Evolutionary conservation across 1,284 basidiomycete species (phyloP).

Genomic region (Anthracocystis walkeri): DNA sequence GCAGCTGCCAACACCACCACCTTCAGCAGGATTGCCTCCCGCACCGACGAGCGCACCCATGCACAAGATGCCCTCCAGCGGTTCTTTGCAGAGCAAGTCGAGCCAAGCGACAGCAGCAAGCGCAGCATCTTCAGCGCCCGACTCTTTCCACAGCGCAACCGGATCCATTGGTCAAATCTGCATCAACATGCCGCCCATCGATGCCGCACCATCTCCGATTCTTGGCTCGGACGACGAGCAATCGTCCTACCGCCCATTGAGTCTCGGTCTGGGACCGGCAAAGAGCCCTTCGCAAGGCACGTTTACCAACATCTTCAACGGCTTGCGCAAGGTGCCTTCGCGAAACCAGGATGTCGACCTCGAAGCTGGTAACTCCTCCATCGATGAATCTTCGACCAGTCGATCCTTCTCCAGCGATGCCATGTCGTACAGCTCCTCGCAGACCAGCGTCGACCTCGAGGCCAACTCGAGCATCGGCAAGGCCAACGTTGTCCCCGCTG

Average conservation of each 20-base stretch:
- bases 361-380: conserved; percentile 31
- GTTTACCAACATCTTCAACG: conserved; percentile 36
- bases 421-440: conserved; percentile 46
- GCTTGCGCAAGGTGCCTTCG: conserved; percentile 23
- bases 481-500: conserved; percentile 46
- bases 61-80: conserved; percentile 33
- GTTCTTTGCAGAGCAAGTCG: conserved; percentile 42
- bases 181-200: conserved; percentile 33
- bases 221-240: conserved; percentile 9
- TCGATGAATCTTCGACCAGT: conserved; percentile 15
- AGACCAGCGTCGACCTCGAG: conserved; percentile 44
- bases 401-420: conserved; percentile 40
- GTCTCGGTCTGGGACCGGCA: conserved; percentile 42
- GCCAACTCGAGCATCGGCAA: conserved; percentile 50
- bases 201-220: conserved; percentile 12
- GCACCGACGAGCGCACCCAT: conserved; percentile 30
- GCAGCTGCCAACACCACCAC: conserved; percentile 39
- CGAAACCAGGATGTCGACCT: conserved; percentile 24
- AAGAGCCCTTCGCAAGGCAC: conserved; percentile 42
- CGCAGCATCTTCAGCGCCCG: conserved; percentile 8
- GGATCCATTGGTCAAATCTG: conserved; percentile 35
- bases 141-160: conserved; percentile 42
- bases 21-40: conserved; percentile 40
- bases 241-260: conserved; percentile 40
- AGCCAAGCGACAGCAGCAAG: conserved; percentile 21